Base-by-base conservation (phyloP, 768 basidiomycete genomes). In the Suillus plorans region DNA sequence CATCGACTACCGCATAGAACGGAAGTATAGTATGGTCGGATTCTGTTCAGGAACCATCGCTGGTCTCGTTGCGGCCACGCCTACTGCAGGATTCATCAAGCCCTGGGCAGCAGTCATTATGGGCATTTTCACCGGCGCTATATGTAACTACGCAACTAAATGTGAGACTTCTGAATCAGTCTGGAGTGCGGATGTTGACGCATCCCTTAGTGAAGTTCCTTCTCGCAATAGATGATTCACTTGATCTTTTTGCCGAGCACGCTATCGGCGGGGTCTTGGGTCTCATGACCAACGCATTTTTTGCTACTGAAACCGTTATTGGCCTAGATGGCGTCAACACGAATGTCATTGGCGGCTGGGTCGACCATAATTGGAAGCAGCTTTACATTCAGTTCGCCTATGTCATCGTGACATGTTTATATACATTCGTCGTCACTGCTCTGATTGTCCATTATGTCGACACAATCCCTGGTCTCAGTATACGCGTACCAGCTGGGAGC, bases 191-290 rank as follows among this genome's bases (percentile, higher is more conserved):
- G 25, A 31, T 57, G 2, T 57, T 77, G 34, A 76, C 44, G 31
- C 36, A 7, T 45, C 18, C 42, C 37, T 31, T 69, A 92, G 90
- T 90, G 22, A 92, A 92, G 77, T 85, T 85, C 68, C 70, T 90
- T 41, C 64, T 95, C 62, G 77, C 80, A n/a, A 85, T 95, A 61
- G 95, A 97, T 73, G 95, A 97, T 72, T 87, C 94, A 0, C 88
- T 97, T 55, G 95, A 98, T 82, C 84, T 95, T 55, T 96, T 94
- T 74, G 94, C 95, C n/a, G 88, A 93, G 70, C 96, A 97, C 80
- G 95, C 89, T 41, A 78, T 96, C 44, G 94, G 93, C 12, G 92
- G 94, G 28, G 85, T 92, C 49, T 76, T 92, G 60, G 95, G 93
- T 50, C 81, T 92, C n/a, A 72, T 93, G 56, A 68, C 83, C 67